Evolutionary conservation across 371 early-diverging fungal species (phyloP).

Genomic region (Mortierella sp.): DNA sequence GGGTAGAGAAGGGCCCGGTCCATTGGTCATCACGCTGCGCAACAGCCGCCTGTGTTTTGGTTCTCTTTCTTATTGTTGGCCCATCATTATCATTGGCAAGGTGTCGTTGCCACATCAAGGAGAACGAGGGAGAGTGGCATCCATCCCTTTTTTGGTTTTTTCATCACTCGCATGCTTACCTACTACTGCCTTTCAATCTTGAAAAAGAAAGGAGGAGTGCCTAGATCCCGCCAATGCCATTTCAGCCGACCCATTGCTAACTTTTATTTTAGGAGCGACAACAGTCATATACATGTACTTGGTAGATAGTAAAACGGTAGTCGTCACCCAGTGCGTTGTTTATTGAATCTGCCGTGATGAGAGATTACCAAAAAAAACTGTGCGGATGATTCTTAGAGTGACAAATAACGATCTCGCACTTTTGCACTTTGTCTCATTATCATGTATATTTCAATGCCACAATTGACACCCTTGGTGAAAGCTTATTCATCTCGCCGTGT

Average conservation of each 20-base stretch:
- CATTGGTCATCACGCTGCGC: conserved; percentile 5
- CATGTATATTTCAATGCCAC: too few species aligned
- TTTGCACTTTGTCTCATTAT: too few species aligned
- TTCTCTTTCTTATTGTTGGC: not conserved
- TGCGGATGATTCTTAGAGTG: not conserved
- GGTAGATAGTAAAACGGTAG: not conserved
- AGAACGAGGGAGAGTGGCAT: not conserved
- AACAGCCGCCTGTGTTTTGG: not conserved
- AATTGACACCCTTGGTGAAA: too few species aligned
- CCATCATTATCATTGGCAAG: not conserved
- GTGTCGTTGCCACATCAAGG: not conserved
- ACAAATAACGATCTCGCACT: not conserved
- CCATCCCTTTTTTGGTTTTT: not conserved
- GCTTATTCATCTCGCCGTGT: too few species aligned
- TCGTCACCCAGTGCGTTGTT: not conserved
- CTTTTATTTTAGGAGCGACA: not conserved
- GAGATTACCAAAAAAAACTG: not conserved
- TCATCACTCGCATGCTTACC: not conserved
- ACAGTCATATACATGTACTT: not conserved
- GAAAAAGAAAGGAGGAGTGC: not conserved
- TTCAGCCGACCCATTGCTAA: not conserved
- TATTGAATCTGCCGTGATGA: not conserved
- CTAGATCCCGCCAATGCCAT: not conserved
- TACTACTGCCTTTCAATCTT: not conserved
- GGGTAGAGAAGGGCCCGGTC: not conserved